Percentiles rank a stretch among this genome's conserved stretches.
Evolutionary conservation across 495 filamentous ascomycete genomes (phyloP).

Genomic region (Hypoxylon lienhwacheense): DNA sequence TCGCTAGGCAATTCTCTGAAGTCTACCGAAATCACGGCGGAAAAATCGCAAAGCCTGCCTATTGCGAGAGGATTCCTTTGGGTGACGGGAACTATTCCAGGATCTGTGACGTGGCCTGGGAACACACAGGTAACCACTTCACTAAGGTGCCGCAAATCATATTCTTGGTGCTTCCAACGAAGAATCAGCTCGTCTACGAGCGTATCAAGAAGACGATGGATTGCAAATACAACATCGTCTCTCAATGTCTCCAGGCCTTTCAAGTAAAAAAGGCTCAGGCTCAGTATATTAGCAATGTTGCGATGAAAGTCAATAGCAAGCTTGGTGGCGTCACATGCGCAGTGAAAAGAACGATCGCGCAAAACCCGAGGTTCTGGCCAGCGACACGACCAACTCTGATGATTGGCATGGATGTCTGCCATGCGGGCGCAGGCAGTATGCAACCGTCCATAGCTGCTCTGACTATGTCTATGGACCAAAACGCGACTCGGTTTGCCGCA

Average conservation of each 20-base stretch:
- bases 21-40: conserved; percentile 75
- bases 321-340: conserved; percentile 75
- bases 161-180: conserved; percentile 71
- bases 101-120: conserved; percentile 31
- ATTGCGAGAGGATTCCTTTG: conserved; percentile 4
- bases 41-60: conserved; percentile 39
- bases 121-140: conserved; percentile 7
- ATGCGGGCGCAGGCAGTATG: conserved; percentile 65
- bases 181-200: conserved; percentile 66
- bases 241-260: conserved; percentile 66
- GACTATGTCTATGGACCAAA: conserved; percentile 74
- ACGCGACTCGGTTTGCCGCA: conserved; percentile 71
- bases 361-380: conserved; percentile 9
- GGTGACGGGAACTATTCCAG: conserved; percentile 20
- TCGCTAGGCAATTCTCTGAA: conserved; percentile 60
- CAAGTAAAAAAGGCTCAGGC: conserved; percentile 63
- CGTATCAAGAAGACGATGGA: conserved; percentile 83
- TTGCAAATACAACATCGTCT: conserved; percentile 73
- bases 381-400: conserved; percentile 63
- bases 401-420: conserved; percentile 88
- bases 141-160: conserved; percentile 59
- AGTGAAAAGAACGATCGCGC: conserved; percentile 20
- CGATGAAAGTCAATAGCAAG: conserved; percentile 95
- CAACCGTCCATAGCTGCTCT: conserved; percentile 77
- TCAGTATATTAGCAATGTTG: conserved; percentile 86